These are phyloP conservation scores for Rhodotorula sp. DNA, from an alignment of 1,284 basidiomycete species.

Conservation along the genomic window DNA sequence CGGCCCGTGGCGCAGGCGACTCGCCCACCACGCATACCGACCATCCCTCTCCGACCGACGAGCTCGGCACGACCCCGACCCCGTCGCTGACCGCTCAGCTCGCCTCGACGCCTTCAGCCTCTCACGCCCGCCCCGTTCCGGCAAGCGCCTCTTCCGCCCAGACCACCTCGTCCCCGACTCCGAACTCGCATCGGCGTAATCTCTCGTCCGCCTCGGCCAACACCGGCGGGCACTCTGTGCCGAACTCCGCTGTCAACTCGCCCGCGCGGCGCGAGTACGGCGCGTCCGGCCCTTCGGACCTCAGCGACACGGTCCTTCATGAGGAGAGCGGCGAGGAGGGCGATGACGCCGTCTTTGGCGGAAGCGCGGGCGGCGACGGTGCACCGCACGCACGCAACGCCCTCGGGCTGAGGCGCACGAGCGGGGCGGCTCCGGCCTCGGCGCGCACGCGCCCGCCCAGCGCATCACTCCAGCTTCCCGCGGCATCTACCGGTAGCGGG, in stretches of 20 bases:
- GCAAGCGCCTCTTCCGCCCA: conserved; percentile 7
- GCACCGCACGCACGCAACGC: background rate
- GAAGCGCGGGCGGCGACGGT: background rate
- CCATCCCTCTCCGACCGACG: background rate
- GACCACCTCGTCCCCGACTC: conserved; percentile 18
- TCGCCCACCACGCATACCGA: background rate
- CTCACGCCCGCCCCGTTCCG: background rate
- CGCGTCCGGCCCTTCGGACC: background rate
- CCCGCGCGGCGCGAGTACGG: conserved; percentile 17
- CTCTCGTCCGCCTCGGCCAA: conserved; percentile 7
- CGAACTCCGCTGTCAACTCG: conserved; percentile 10
- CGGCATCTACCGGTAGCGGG: background rate
- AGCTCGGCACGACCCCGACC: background rate
- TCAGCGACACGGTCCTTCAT: conserved; percentile 19
- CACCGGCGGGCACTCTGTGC: background rate
- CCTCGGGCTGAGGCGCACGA: background rate
- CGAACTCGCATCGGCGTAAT: conserved; percentile 18
- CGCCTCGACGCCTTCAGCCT: conserved; percentile 3
- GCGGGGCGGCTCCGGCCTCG: background rate
- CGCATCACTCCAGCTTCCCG: background rate
- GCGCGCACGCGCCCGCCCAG: background rate
- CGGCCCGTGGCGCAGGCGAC: background rate
- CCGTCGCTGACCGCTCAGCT: background rate
- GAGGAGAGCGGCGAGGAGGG: conserved; percentile 27
- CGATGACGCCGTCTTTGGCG: conserved; percentile 6